A percentile compares a stretch with the other conserved stretches of the same genome.
These are phyloP conservation scores for Penicillium sp. DNA, from an alignment of 2,329 filamentous ascomycete species.

Conservation along the genomic window DNA sequence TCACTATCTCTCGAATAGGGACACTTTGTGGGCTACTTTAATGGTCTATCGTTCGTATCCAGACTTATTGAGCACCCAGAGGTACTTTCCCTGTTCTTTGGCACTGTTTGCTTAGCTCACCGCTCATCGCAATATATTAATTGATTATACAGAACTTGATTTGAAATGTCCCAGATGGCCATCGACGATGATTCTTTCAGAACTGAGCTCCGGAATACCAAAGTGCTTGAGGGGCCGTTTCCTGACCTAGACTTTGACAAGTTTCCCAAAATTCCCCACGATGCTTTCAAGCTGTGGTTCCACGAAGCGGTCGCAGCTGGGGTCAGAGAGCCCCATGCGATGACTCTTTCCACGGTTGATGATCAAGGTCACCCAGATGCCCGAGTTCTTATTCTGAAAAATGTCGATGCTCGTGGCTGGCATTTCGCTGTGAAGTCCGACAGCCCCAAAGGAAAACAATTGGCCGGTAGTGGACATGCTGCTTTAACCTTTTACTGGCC, in stretches of 20 bases:
- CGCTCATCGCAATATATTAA: no score
- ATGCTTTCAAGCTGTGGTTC: slow-evolving; percentile 18
- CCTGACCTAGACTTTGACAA: neutral
- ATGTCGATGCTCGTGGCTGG: slow-evolving; percentile 20
- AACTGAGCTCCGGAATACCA: slow-evolving; percentile 7
- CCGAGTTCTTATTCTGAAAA: slow-evolving; percentile 19
- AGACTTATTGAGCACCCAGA: neutral
- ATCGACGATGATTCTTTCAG: slow-evolving; percentile 4
- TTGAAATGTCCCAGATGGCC: neutral
- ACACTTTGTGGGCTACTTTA: no score
- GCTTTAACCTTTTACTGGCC: slow-evolving; percentile 23
- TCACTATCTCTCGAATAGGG: no score
- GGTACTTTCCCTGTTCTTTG: neutral
- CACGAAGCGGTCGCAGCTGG: slow-evolving; percentile 8
- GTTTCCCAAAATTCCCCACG: slow-evolving; percentile 9
- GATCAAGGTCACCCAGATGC: slow-evolving; percentile 16
- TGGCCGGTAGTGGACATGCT: neutral
- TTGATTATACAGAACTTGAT: neutral
- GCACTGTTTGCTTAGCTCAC: neutral
- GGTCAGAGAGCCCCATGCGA: slow-evolving; percentile 20
- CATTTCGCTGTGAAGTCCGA: slow-evolving; percentile 20
- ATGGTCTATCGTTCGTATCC: no score
- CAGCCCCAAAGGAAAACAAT: slow-evolving; percentile 17
- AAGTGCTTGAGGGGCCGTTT: slow-evolving; percentile 13
- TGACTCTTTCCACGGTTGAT: slow-evolving; percentile 20